Evolutionary conservation across 257 asterid species (phyloP), one percentile per base, ranked within the genome.

Genomic region (Capsicum rhomboideum): DNA sequence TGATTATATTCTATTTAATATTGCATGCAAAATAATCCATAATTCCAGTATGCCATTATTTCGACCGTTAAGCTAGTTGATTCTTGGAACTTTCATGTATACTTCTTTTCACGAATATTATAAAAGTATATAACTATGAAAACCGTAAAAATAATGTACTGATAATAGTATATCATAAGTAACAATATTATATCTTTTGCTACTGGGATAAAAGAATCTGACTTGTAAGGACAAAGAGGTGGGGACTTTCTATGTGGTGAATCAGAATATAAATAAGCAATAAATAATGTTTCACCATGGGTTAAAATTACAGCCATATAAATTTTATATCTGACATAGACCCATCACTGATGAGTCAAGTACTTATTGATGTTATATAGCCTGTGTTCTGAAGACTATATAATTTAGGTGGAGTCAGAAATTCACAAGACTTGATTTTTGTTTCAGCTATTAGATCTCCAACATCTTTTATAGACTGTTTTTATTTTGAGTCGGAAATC

Each of bases 281-380:
- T 74, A 46, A 75, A 50, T 75, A 74, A 72, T n/a, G 79, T 49
- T 50, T 75, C 46, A 50, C 80, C 80, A 74, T 23, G 49, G 81
- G 44, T 75, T 49, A 75, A 75, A 16, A 6, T 46, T 49, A 50
- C 81, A 23, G 23, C 44, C 7, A 14, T 49, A 4, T 75, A 75
- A 49, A 75, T 49, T 68, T 18, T 4, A 16, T 13, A 1, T 72
- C 26, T 13, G 79, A 59, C 79, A 54, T 10, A 16, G 69, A 59
- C 23, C 71, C 5, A 64, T 84, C 86, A 63, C 53, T 50, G 44
- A 40, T 83, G 69, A 84, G 54, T 49, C 79, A 78, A 58, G 63
- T 50, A 75, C 81, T 75, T 46, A 0, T 37, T n/a, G 23, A 23
- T 74, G 80, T 2, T 23, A 23, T 46, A 13, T 46, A 74, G 23